Evolutionary conservation across 352 stramenopile genomes (phyloP).

Genomic region (Globisporangium parvum): DNA sequence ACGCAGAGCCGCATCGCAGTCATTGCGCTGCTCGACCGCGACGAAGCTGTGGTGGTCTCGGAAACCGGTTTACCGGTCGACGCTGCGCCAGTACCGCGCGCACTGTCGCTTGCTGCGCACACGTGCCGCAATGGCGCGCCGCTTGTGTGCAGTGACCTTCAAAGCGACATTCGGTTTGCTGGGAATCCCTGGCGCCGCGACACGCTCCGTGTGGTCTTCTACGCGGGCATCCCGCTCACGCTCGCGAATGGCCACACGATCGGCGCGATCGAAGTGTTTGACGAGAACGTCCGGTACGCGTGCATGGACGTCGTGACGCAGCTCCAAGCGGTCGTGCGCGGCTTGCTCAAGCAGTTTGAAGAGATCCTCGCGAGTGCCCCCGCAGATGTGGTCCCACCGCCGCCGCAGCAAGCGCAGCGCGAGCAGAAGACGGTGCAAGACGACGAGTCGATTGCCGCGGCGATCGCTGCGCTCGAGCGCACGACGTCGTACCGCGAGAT

Average conservation of each 20-base stretch:
- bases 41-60: conserved; percentile 49
- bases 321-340: conserved; percentile 67
- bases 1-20: conserved; percentile 59
- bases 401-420: too few relatives aligned
- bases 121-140: conserved; percentile 53
- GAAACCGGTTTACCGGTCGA: conserved; percentile 26
- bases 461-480: conserved; percentile 18
- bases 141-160: conserved; percentile 64
- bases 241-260: conserved; percentile 66
- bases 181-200: conserved; percentile 56
- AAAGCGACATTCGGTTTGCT: conserved; percentile 56
- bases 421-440: too few relatives aligned
- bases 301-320: conserved; percentile 62
- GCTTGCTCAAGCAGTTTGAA: conserved; percentile 69
- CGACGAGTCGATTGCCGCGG: neutral
- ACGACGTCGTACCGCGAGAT: conserved; percentile 20
- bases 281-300: conserved; percentile 36
- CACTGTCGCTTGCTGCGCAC: conserved; percentile 54
- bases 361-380: conserved; percentile 43
- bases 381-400: conserved; percentile 1
- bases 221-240: conserved; percentile 73
- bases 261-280: conserved; percentile 67
- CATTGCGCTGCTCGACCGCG: conserved; percentile 52
- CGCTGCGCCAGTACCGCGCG: conserved; percentile 22
- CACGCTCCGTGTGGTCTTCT: conserved; percentile 46